These are phyloP conservation scores for Nyctanthes arbortristis DNA, from an alignment of 257 asterid species.

Conservation along the genomic window DNA sequence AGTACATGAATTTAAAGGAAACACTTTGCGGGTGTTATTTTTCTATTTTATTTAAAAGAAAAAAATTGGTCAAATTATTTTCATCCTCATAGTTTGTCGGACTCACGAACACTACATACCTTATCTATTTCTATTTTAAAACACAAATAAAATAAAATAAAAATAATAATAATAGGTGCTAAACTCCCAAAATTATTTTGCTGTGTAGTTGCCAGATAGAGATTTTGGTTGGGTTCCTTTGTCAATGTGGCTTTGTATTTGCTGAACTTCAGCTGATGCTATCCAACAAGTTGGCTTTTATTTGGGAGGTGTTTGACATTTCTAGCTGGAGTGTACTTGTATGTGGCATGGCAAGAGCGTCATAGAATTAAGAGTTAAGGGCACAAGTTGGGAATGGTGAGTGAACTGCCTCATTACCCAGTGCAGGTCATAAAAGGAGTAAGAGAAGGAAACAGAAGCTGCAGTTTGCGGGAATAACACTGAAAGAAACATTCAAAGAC, in stretches of 20 bases:
- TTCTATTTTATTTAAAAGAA: too few relatives aligned
- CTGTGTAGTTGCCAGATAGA: neutral
- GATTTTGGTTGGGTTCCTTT: neutral
- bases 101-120: too few relatives aligned
- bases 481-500: neutral
- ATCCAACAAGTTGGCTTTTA: neutral
- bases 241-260: neutral
- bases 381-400: neutral
- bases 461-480: neutral
- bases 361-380: neutral
- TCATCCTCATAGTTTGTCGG: too few relatives aligned
- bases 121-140: too few relatives aligned
- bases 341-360: neutral
- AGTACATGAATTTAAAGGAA: too few relatives aligned
- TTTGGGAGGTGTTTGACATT: neutral
- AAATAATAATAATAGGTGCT: too few relatives aligned
- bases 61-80: too few relatives aligned
- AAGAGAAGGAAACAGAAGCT: neutral
- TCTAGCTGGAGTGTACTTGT: neutral
- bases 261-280: neutral
- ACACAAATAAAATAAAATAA: too few relatives aligned
- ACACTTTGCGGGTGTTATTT: too few relatives aligned
- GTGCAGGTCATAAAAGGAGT: neutral
- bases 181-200: neutral
- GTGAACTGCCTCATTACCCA: neutral